Evolutionary conservation across 768 basidiomycete species (phyloP), one percentile per base, ranked within the genome.

Genomic region (Symmetrospora coprosmae): DNA sequence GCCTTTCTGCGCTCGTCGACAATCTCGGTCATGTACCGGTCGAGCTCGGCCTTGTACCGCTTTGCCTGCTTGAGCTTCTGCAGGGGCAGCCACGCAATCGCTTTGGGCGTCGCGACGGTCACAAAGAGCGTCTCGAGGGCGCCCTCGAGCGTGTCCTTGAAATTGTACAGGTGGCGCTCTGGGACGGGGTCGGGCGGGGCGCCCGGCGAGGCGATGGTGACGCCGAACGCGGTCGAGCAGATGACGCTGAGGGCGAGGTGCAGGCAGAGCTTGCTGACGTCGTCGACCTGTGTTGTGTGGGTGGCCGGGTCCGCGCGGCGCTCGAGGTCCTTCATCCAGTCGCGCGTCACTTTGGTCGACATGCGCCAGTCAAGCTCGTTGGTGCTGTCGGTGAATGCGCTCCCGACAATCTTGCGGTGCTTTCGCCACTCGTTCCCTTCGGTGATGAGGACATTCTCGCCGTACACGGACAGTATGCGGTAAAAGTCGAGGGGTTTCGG

Each of bases 391-490:
- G 72, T 75, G 64, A 79, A 79, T 3, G 77, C 75, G 43, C 76
- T 76, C 7, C 73, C 74, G 63, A 76, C 71, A 50, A 78, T 68
- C 7, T 76, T 71, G 7, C 78, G 70, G 63, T 79, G 78, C 41
- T 73, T 76, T 50, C 76, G 73, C 76, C 78, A 79, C 3, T 66
- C 69, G 8, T 77, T 74, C 2, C 73, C 75, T 51, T 77, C 75
- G 1, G 75, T 71, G 5, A 71, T 73, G n/a, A 76, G 66, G 7
- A 79, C 69, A 60, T 78, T 79, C 70, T 74, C 73, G 1, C 78
- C 78, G 72, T 75, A 78, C 16, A 75, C 41, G 3, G 64, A 69
- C 31, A 66, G 55, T 6, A 68, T 34, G 7, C 37, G 48, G 61
- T 66, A 55, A 4, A 55, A n/a, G 13, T 55, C 52, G 9, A 55